Percentiles rank a stretch among this genome's conserved stretches.
Conservation (phyloP, 2,329 filamentous ascomycete species). For the Curvularia lunata region DNA sequence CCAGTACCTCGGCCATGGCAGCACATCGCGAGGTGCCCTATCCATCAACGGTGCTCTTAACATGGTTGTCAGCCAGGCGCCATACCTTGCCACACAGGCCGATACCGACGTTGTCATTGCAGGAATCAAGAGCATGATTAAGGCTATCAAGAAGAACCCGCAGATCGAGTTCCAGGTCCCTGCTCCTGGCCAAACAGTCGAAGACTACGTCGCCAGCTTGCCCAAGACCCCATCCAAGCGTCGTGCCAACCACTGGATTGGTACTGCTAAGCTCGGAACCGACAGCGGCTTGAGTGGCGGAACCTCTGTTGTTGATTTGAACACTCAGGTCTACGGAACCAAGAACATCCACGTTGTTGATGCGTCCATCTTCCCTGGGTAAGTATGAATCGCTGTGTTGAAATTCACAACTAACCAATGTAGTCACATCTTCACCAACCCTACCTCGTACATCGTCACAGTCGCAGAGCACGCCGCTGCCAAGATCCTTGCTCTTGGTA, state of each 20-base stretch:
- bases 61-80: slow-evolving; percentile 64
- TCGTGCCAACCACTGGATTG: slow-evolving; percentile 57
- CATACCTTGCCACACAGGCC: slow-evolving; percentile 63
- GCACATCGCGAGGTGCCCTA: slow-evolving; percentile 66
- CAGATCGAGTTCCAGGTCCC: slow-evolving; percentile 65
- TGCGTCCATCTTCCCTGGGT: slow-evolving; percentile 55
- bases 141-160: slow-evolving; percentile 60
- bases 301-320: slow-evolving; percentile 57
- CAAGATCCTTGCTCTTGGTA: slow-evolving; percentile 45
- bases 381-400: slow-evolving; percentile 11
- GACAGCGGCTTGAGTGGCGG: slow-evolving; percentile 53
- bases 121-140: slow-evolving; percentile 66
- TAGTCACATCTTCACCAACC: slow-evolving; percentile 48
- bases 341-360: slow-evolving; percentile 57
- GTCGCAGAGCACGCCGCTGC: slow-evolving; percentile 48
- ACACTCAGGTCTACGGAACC: slow-evolving; percentile 58
- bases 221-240: slow-evolving; percentile 49
- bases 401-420: slow-evolving; percentile 16
- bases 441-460: slow-evolving; percentile 47
- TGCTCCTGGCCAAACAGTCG: slow-evolving; percentile 56
- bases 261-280: slow-evolving; percentile 62
- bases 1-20: slow-evolving; percentile 68
- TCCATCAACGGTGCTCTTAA: slow-evolving; percentile 65
- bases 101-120: slow-evolving; percentile 69
- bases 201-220: slow-evolving; percentile 61